Percentiles rank a stretch among this genome's conserved stretches.
These are phyloP conservation scores for Alternaria sp. DNA, from an alignment of 2,329 filamentous ascomycete species.

Conservation along the genomic window DNA sequence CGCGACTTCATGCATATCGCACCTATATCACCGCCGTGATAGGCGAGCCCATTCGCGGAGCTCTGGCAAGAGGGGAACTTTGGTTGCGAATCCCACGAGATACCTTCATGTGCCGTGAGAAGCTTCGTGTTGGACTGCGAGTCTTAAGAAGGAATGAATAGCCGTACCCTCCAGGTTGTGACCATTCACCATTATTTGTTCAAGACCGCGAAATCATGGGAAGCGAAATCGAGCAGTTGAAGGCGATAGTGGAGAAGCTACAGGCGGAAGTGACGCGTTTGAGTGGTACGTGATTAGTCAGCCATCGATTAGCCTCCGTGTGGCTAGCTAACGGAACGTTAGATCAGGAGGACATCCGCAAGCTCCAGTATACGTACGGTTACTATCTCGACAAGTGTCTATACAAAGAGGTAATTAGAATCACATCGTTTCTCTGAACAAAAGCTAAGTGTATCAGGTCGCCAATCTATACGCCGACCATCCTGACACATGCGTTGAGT, in stretches of 20 bases:
- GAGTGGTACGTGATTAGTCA: slow-evolving; percentile 31
- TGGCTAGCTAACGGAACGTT: slow-evolving; percentile 18
- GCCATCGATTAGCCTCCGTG: neutral
- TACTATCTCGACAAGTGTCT: slow-evolving; percentile 69
- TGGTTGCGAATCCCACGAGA: slow-evolving; percentile 12
- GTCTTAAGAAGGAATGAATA: slow-evolving; percentile 24
- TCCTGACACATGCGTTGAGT: slow-evolving; percentile 65
- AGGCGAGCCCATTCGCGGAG: slow-evolving; percentile 22
- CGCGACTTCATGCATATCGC: slow-evolving; percentile 23
- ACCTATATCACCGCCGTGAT: slow-evolving; percentile 26
- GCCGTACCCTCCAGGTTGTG: neutral
- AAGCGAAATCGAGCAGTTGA: slow-evolving; percentile 43
- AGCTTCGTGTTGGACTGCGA: neutral
- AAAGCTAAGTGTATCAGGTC: slow-evolving; percentile 29
- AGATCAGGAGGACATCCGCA: slow-evolving; percentile 65
- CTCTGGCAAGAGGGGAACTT: slow-evolving; percentile 17
- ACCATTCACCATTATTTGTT: too few species aligned
- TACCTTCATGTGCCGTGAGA: slow-evolving; percentile 11
- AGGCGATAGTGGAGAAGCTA: slow-evolving; percentile 36
- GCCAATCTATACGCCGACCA: slow-evolving; percentile 61
- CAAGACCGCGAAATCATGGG: slow-evolving; percentile 26
- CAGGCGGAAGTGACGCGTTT: slow-evolving; percentile 41
- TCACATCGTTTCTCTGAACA: too few species aligned
- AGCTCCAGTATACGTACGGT: slow-evolving; percentile 66
- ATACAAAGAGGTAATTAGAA: slow-evolving; percentile 59